phyloP scores from a whole-genome alignment of 176 grass and related monocot genomes.

The Coix lacrymajobi region DNA sequence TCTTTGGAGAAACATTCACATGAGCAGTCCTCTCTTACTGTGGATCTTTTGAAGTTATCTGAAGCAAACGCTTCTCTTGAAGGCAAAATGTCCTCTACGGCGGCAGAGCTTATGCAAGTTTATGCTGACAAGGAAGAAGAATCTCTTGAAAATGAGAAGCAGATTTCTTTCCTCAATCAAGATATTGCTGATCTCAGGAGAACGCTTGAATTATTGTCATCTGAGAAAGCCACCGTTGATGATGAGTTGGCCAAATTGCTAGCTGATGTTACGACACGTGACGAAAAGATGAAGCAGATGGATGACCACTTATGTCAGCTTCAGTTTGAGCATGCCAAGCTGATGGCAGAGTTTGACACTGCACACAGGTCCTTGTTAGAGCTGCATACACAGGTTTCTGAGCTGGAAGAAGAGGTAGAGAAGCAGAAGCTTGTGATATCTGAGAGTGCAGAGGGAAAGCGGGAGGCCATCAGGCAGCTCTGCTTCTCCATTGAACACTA shows the following conservation, averaged over 20 bases:
- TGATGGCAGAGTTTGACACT: slow-evolving; percentile 28
- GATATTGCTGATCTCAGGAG: slow-evolving; percentile 39
- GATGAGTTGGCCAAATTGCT: slow-evolving; percentile 35
- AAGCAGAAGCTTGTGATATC: slow-evolving; percentile 57
- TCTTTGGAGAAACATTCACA: slow-evolving; percentile 53
- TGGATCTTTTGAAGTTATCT: slow-evolving; percentile 44
- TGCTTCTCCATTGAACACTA: slow-evolving; percentile 95
- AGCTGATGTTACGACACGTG: slow-evolving; percentile 34
- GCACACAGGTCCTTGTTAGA: slow-evolving; percentile 12
- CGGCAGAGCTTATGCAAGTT: slow-evolving; percentile 40
- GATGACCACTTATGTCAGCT: slow-evolving; percentile 52
- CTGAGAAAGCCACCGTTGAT: slow-evolving; percentile 46
- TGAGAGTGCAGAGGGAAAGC: slow-evolving; percentile 77
- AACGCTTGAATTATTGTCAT: slow-evolving; percentile 36
- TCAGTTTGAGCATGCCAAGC: slow-evolving; percentile 57
- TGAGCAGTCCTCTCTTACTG: slow-evolving; percentile 55
- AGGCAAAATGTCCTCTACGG: slow-evolving; percentile 27
- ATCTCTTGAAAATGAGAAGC: slow-evolving; percentile 28
- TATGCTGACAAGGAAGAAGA: slow-evolving; percentile 36
- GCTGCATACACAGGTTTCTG: slow-evolving; percentile 29
- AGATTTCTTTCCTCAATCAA: slow-evolving; percentile 46
- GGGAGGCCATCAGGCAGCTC: slow-evolving; percentile 88
- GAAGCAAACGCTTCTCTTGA: slow-evolving; percentile 52
- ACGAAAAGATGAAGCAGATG: slow-evolving; percentile 53
- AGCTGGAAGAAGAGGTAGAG: slow-evolving; percentile 67